Evolutionary conservation across 2,329 filamentous ascomycete genomes (phyloP).

Genomic region (Penicillium sp.): DNA sequence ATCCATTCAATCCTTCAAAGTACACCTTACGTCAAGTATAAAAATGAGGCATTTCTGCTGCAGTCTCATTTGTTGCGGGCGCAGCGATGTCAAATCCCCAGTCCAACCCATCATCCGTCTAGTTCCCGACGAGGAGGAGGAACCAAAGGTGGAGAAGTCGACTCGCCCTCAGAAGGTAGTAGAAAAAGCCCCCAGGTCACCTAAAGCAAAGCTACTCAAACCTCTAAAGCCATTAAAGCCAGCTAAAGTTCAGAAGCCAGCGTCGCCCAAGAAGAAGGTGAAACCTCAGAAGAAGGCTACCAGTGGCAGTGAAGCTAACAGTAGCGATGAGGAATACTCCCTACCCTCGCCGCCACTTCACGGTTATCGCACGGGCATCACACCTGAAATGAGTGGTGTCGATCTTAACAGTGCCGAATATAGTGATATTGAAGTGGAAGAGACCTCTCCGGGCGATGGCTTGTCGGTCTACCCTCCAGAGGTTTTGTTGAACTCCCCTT

Average conservation of each 20-base stretch:
- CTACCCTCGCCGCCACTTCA: not conserved
- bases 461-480: too few relatives aligned
- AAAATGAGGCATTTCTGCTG: not conserved
- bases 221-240: not conserved
- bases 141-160: too few relatives aligned
- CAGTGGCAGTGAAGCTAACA: not conserved
- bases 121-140: too few relatives aligned
- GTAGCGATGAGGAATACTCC: not conserved
- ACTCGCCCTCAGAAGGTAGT: too few relatives aligned
- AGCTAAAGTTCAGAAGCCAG: not conserved
- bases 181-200: too few relatives aligned
- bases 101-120: too few relatives aligned
- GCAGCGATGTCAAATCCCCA: not conserved
- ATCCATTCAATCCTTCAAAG: not conserved
- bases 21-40: not conserved
- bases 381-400: not conserved
- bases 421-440: not conserved
- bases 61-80: not conserved
- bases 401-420: not conserved
- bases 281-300: too few relatives aligned
- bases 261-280: not conserved
- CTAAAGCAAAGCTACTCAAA: too few relatives aligned
- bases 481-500: too few relatives aligned
- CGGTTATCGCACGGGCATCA: not conserved
- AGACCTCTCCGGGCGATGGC: too few relatives aligned